Base-by-base conservation (phyloP, 2,329 filamentous ascomycete genomes). In the Fusarium illudens region DNA sequence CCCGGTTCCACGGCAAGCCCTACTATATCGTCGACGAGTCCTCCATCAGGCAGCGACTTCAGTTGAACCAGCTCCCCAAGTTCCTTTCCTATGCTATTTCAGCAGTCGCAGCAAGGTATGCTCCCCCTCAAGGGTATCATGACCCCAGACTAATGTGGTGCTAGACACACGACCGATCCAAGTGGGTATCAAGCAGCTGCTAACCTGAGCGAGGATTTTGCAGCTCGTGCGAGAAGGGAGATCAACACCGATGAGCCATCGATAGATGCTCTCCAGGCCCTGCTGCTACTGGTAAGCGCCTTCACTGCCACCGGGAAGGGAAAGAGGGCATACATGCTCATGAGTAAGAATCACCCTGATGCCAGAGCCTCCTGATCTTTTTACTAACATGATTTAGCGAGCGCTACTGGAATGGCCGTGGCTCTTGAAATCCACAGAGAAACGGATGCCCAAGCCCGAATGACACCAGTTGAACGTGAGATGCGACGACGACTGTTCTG, bases 271-370 rank as follows among this genome's bases (percentile, higher is more conserved):
- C 79, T 96, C 9, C 92, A 96, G 76, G 86, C 92, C 3, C 82
- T 95, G 15, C 80, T 97, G 46, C 83, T 97, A 10, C 85, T 97
- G 3, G 88, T 91, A 0, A 88, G 90, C 74, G 90, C 92, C 4
- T 94, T 89, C 72, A 93, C 90, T 50, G 92, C 93, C 33, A 84
- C 89, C 29, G 93, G 93, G 25, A 89, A 91, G 73, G 92, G 93
- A 15, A 95, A 92, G 79, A 96, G 92, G 78, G 90, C 92, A 1
- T 96, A 94, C 71, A 96, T 96, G 93, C 84, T 94, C 36, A 84
- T 96, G 71, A 88, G 92, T 92, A 89, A 19, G 82, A 10, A 37
- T 11, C 17, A 13, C 25, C 25, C 11, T 30, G 15, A 19, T 6
- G 6, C 9, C 15, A 6, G 10, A 15, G 4, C 32, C 30, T 17